A percentile compares a stretch with the other conserved stretches of the same genome.
Evolutionary conservation across 192 early-diverging fungal species (phyloP).

Genomic region (Globomyces pollinis-pini): DNA sequence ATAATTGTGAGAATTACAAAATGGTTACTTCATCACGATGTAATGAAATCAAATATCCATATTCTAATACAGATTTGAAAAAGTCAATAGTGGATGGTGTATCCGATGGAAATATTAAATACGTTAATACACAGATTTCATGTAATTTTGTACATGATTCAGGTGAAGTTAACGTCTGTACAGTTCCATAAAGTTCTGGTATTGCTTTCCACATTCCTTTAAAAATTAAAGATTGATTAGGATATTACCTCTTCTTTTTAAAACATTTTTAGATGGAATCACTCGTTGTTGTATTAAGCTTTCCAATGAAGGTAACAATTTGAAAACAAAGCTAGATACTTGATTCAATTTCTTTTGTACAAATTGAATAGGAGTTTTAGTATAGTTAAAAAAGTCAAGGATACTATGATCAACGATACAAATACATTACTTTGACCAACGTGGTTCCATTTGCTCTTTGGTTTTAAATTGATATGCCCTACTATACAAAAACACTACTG

Average conservation of each 20-base stretch:
- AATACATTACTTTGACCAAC: background rate
- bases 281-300: background rate
- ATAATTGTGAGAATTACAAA: too few relatives aligned
- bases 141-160: too few relatives aligned
- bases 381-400: slow-evolving; percentile 9
- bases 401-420: slow-evolving; percentile 7
- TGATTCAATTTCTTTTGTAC: slow-evolving; percentile 13
- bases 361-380: slow-evolving; percentile 16
- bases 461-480: slow-evolving; percentile 14
- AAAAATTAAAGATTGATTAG: background rate
- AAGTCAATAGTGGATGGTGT: slow-evolving; percentile 11
- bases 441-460: background rate
- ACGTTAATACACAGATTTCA: slow-evolving; percentile 4
- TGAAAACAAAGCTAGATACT: slow-evolving; percentile 10
- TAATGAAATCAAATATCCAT: slow-evolving; percentile 5
- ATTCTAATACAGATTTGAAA: slow-evolving; percentile 15
- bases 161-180: too few relatives aligned
- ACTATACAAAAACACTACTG: slow-evolving; percentile 18
- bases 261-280: background rate
- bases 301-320: background rate
- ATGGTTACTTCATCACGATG: background rate
- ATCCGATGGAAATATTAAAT: slow-evolving; percentile 10
- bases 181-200: too few relatives aligned
- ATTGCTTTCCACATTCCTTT: too few relatives aligned
- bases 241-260: background rate